These are phyloP conservation scores for Microcyclosporella mali DNA, from an alignment of 2,329 filamentous ascomycete genomes.

Conservation along the genomic window DNA sequence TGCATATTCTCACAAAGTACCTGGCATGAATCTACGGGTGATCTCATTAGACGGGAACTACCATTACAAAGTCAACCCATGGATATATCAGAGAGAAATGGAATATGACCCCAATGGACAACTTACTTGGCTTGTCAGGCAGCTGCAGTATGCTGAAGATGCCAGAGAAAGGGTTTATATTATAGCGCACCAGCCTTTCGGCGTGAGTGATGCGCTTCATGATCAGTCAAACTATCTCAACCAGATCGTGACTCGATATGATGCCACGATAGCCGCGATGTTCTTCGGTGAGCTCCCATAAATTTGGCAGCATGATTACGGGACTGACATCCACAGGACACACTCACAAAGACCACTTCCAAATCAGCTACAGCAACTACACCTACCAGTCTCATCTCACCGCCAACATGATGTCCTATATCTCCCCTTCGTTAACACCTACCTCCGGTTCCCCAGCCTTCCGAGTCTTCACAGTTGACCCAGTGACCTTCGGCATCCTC, in stretches of 20 bases:
- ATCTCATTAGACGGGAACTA: constrained; percentile 57
- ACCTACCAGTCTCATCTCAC: constrained; percentile 35
- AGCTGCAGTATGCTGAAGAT: constrained; percentile 50
- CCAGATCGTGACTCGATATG: constrained; percentile 42
- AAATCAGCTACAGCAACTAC: constrained; percentile 51
- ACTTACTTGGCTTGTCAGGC: constrained; percentile 48
- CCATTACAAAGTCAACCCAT: constrained; percentile 55
- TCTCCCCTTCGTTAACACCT: constrained; percentile 51
- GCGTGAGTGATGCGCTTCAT: constrained; percentile 47
- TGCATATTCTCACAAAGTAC: constrained; percentile 44
- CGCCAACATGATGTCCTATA: constrained; percentile 49
- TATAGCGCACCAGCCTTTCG: constrained; percentile 52
- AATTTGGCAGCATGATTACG: background rate
- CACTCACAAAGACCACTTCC: constrained; percentile 53
- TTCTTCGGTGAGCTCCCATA: constrained; percentile 38
- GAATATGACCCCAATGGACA: constrained; percentile 48
- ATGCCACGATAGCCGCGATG: constrained; percentile 48
- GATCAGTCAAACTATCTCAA: constrained; percentile 38
- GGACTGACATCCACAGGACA: constrained; percentile 36
- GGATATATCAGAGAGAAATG: constrained; percentile 48
- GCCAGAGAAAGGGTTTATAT: constrained; percentile 51
- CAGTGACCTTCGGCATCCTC: constrained; percentile 50
- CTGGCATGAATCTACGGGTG: constrained; percentile 43
- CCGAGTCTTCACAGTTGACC: constrained; percentile 54
- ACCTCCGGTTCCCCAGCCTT: constrained; percentile 53